phyloP scores from a whole-genome alignment of 2,329 filamentous ascomycete species.

The Verticillium albo-atrum region DNA sequence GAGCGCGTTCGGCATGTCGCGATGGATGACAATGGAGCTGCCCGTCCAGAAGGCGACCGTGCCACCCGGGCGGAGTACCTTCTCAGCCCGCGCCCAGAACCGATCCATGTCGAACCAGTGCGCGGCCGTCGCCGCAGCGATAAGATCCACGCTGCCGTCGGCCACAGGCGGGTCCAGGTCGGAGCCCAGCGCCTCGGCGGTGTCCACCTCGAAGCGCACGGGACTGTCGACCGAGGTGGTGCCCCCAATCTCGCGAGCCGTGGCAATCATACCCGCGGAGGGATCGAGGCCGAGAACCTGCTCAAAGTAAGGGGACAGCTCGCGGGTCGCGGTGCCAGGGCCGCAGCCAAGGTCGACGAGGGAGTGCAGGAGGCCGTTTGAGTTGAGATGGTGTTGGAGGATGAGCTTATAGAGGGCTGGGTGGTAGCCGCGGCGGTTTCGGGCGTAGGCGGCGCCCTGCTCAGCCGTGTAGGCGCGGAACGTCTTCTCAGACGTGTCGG shows the following conservation, averaged over 20 bases:
- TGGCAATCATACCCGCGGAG: slow-evolving; percentile 46
- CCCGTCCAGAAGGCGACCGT: slow-evolving; percentile 48
- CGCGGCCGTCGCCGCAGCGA: slow-evolving; percentile 43
- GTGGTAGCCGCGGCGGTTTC: slow-evolving; percentile 36
- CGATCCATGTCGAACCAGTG: slow-evolving; percentile 54
- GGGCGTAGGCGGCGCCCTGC: slow-evolving; percentile 39
- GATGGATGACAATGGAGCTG: slow-evolving; percentile 21
- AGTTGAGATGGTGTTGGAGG: slow-evolving; percentile 38
- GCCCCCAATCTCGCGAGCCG: slow-evolving; percentile 33
- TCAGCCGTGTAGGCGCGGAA: slow-evolving; percentile 39
- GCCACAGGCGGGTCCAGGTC: slow-evolving; percentile 20
- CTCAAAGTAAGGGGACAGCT: slow-evolving; percentile 40
- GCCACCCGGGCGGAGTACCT: slow-evolving; percentile 45
- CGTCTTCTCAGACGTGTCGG: slow-evolving; percentile 21
- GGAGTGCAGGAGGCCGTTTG: slow-evolving; percentile 34
- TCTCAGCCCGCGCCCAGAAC: slow-evolving; percentile 44
- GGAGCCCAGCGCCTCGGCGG: slow-evolving; percentile 37
- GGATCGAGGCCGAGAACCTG: slow-evolving; percentile 46
- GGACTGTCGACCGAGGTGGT: slow-evolving; percentile 18
- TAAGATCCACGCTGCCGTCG: slow-evolving; percentile 39
- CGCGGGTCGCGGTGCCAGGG: slow-evolving; percentile 43
- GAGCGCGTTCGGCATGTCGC: slow-evolving; percentile 29
- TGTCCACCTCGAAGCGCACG: slow-evolving; percentile 35
- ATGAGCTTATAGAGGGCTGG: slow-evolving; percentile 41
- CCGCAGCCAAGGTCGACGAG: slow-evolving; percentile 55